Evolutionary conservation across 352 stramenopile genomes (phyloP), one percentile per base, ranked within the genome.

Genomic region (Phytophthora litchii): DNA sequence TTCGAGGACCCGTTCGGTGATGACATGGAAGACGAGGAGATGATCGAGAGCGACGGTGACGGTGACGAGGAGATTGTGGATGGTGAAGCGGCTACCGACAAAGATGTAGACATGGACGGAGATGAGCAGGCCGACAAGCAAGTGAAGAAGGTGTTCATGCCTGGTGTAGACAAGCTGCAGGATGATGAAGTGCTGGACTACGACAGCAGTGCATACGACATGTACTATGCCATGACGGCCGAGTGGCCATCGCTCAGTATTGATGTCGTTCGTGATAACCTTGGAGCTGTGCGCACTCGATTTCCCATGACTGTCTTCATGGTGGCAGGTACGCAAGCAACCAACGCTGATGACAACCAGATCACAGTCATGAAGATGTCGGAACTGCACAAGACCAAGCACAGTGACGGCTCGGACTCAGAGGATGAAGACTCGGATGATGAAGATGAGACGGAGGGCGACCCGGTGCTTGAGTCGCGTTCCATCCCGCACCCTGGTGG

Each of bases 181-280:
- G 90, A 97, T 43, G 94, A 97, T 53, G 90, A 98, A 68, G 83
- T 97, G 68, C 86, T 99, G 34, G 97, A 99, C 78, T 99, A 99
- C 83, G 97, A 99, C 74, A 97, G 91, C 69, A 97, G 84, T 29
- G 98, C 98, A 6, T 99, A 99, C 83, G 96, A 98, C 73, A 99
- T 99, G 96, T 98, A 99, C 80, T 98, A 99, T 70, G 93, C 95
- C 31, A 92, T 99, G 63, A 96, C 88, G 4, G 91, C 96, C 37
- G 97, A 99, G 75, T 99, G 97, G 97, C 97, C 97, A 10, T 97
- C 93, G 54, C 83, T 99, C 19, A 98, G 88, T 66, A 98, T 99
- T 64, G 97, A 99, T 72, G 85, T 99, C 51, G 64, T 99, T 36
- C 83, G 82, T 27, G 98, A 99, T 69, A 93, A 94, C 70, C 72